A percentile compares a stretch with the other conserved stretches of the same genome.
phyloP scores from a whole-genome alignment of 176 grass and related monocot genomes.

The Ananas comosus region DNA sequence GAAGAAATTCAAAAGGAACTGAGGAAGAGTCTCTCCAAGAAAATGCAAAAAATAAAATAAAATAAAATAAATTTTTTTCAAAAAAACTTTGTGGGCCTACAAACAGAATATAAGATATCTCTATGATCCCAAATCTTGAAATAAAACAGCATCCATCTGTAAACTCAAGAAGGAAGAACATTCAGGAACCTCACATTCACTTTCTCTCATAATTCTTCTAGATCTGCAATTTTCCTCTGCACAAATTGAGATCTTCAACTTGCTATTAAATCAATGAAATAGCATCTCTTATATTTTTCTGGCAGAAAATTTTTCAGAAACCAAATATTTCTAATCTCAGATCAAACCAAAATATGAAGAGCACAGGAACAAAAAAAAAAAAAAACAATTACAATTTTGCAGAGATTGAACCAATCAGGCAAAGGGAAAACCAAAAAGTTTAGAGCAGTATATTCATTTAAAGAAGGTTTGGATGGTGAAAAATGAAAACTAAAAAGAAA shows the following conservation, averaged over 20 bases:
- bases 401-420: neutral
- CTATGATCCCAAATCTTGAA: neutral
- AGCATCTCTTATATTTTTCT: neutral
- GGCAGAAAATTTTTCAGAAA: neutral
- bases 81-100: neutral
- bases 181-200: neutral
- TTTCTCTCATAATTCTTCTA: neutral
- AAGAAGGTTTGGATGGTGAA: neutral
- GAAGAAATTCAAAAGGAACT: neutral
- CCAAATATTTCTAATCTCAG: neutral
- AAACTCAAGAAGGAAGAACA: neutral
- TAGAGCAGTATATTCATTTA: neutral
- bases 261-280: neutral
- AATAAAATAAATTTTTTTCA: neutral
- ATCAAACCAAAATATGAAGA: neutral
- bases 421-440: neutral
- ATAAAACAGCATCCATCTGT: neutral
- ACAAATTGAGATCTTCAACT: neutral
- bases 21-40: neutral
- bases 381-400: neutral
- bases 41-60: neutral
- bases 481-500: neutral
- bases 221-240: neutral
- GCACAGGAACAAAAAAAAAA: neutral
- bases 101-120: neutral